These are phyloP conservation scores for Saccharomyces hybrid DNA, from an alignment of 1,139 yeast species.

Conservation along the genomic window DNA sequence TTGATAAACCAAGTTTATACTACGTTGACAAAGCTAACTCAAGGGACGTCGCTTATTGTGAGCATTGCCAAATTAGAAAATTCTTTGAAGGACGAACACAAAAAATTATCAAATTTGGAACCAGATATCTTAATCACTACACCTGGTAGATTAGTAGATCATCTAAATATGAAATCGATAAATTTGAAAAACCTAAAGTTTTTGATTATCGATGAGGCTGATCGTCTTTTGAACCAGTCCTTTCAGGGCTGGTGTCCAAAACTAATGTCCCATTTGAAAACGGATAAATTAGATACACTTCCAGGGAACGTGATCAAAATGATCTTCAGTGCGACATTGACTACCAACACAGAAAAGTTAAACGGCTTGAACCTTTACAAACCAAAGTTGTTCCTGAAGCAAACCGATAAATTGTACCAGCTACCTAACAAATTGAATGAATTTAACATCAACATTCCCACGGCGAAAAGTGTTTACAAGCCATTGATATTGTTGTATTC, in stretches of 20 bases:
- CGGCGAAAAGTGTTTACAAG: slow-evolving; percentile 54
- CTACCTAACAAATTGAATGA: slow-evolving; percentile 54
- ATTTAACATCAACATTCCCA: slow-evolving; percentile 42
- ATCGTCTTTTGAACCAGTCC: slow-evolving; percentile 77
- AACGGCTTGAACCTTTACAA: slow-evolving; percentile 57
- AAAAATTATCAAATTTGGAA: slow-evolving; percentile 38
- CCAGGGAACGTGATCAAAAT: slow-evolving; percentile 46
- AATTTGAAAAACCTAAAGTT: slow-evolving; percentile 48
- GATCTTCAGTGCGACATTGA: slow-evolving; percentile 86
- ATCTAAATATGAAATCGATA: slow-evolving; percentile 40
- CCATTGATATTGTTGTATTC: slow-evolving; percentile 64
- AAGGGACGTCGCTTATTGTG: slow-evolving; percentile 60
- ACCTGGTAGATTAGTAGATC: slow-evolving; percentile 94
- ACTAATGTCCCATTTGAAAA: slow-evolving; percentile 40
- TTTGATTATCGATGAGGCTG: slow-evolving; percentile 92
- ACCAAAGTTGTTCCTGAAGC: slow-evolving; percentile 69
- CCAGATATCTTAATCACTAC: slow-evolving; percentile 83
- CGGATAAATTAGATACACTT: slow-evolving; percentile 26
- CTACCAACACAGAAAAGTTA: slow-evolving; percentile 85
- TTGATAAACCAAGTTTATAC: slow-evolving; percentile 72
- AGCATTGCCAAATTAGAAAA: slow-evolving; percentile 51
- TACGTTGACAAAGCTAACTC: slow-evolving; percentile 52
- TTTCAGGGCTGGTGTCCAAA: slow-evolving; percentile 89
- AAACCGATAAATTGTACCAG: slow-evolving; percentile 44
- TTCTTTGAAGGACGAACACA: slow-evolving; percentile 60